These are phyloP conservation scores for Colletotrichum kahawae DNA, from an alignment of 2,329 filamentous ascomycete species.

Conservation along the genomic window DNA sequence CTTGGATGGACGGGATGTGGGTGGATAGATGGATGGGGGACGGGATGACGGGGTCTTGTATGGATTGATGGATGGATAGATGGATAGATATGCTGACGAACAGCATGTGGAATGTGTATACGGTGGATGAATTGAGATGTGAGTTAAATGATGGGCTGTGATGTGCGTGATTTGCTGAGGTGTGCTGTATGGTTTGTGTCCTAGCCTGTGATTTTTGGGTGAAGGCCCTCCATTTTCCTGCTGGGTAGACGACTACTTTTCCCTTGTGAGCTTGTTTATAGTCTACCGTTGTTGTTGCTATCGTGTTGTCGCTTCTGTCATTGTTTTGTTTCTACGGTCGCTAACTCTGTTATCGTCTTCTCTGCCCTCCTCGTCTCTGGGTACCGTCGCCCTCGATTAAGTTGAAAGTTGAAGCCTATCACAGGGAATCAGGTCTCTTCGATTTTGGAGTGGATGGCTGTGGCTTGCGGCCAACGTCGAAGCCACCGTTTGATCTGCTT, in stretches of 20 bases:
- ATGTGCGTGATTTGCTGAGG: background rate
- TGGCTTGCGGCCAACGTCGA: no score
- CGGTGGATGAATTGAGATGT: background rate
- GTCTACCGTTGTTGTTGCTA: background rate
- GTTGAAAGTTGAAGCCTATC: no score
- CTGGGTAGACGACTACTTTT: background rate
- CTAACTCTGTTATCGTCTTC: no score
- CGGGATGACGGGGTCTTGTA: background rate
- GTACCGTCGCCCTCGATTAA: no score
- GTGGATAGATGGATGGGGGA: background rate
- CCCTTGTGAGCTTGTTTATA: background rate
- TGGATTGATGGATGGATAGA: background rate
- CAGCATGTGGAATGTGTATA: background rate
- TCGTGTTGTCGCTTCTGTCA: no score
- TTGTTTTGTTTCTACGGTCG: no score
- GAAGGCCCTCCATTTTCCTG: background rate
- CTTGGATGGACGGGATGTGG: constrained; percentile 2
- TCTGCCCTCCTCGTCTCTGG: no score
- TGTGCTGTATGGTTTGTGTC: background rate
- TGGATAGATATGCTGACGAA: background rate
- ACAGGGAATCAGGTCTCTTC: no score
- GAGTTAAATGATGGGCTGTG: background rate
- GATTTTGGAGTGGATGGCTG: no score
- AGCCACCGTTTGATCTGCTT: no score
- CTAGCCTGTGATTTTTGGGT: background rate